Percentiles rank a stretch among this genome's conserved stretches.
phyloP scores from a whole-genome alignment of 371 early-diverging fungal species.

The Dichotomocladium elegans region DNA sequence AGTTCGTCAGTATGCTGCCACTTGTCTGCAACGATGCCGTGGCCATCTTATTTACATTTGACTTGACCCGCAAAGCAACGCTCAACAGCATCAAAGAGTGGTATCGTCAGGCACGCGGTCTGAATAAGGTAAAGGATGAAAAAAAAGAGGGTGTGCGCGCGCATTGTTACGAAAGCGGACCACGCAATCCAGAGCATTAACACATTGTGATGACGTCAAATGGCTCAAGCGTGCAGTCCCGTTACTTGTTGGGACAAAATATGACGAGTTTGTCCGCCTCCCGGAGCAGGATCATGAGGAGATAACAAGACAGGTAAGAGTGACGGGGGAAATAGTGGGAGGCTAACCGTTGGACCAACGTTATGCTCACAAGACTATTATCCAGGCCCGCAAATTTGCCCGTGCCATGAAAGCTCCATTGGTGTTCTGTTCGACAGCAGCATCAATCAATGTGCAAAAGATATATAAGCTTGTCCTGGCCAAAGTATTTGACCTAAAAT shows the following conservation, averaged over 20 bases:
- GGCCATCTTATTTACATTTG: constrained; percentile 95
- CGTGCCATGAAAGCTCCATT: constrained; percentile 93
- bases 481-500: constrained; percentile 91
- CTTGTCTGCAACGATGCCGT: constrained; percentile 95
- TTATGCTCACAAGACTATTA: background rate
- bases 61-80: constrained; percentile 87
- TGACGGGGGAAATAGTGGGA: background rate
- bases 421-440: constrained; percentile 91
- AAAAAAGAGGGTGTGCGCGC: background rate
- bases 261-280: constrained; percentile 86
- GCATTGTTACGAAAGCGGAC: background rate
- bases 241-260: constrained; percentile 95
- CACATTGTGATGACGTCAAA: too few species aligned
- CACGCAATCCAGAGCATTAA: too few species aligned
- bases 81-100: constrained; percentile 93
- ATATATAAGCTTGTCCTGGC: constrained; percentile 94
- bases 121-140: constrained; percentile 86
- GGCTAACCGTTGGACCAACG: too few species aligned
- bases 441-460: constrained; percentile 94
- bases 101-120: constrained; percentile 94
- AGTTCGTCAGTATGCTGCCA: constrained; percentile 97
- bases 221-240: constrained; percentile 79
- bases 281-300: constrained; percentile 86
- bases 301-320: constrained; percentile 80
- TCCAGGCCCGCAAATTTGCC: constrained; percentile 81